phyloP scores from a whole-genome alignment of 139 green algal genomes.

The Auxenochlorella pyrenoidosa region DNA sequence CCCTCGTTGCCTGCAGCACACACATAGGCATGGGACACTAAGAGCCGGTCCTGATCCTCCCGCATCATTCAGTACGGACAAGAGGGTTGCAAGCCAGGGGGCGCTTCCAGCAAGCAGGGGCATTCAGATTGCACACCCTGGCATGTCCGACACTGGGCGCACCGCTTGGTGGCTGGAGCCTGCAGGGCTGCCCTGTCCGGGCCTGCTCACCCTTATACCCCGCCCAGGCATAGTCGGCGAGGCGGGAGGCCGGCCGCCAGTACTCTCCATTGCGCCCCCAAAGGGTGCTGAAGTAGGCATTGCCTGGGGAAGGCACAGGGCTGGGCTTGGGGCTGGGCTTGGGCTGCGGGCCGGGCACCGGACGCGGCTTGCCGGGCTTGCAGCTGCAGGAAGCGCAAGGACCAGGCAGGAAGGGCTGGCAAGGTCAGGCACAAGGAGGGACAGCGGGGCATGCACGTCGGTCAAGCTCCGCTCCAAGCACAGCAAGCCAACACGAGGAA shows the following conservation, averaged over 20 bases:
- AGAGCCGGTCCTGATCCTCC: too few species aligned
- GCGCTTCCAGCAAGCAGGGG: too few species aligned
- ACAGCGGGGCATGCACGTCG: too few species aligned
- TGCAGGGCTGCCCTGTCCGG: too few species aligned
- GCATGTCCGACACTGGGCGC: too few species aligned
- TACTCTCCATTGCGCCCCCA: neutral
- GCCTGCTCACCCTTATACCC: neutral
- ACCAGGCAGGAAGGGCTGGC: neutral
- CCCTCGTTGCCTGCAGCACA: neutral
- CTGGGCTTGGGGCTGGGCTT: neutral
- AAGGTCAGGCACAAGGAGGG: neutral
- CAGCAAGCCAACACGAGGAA: too few species aligned
- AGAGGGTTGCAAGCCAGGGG: too few species aligned
- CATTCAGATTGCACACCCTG: too few species aligned
- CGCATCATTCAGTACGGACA: too few species aligned
- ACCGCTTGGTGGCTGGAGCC: too few species aligned
- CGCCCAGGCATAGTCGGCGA: slow-evolving; percentile 12
- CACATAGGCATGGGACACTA: too few species aligned
- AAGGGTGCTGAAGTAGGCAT: neutral
- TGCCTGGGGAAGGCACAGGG: neutral
- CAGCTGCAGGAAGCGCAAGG: neutral
- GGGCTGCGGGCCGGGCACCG: neutral
- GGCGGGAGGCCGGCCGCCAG: neutral
- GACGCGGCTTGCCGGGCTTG: neutral
- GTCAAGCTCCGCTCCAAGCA: too few species aligned